Conservation (phyloP, 2,329 filamentous ascomycete species). For the Gaeumannomyces tritici region DNA sequence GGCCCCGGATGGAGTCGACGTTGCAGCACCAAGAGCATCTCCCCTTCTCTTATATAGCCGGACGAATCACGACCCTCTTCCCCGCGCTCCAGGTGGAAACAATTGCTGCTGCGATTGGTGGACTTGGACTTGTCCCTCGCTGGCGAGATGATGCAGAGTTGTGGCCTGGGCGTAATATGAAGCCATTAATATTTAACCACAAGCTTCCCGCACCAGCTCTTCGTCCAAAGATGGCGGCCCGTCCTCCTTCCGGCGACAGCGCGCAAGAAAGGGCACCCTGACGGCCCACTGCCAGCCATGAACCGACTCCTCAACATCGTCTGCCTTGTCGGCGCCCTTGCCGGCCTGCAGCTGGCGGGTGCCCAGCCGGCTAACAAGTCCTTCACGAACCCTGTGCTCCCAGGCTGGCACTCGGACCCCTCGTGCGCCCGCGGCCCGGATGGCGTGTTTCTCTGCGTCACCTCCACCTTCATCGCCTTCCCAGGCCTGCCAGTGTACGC, state of each 20-base stretch:
- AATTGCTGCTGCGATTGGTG: neutral
- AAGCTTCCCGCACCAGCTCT: neutral
- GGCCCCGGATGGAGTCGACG: neutral
- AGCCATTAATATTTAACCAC: neutral
- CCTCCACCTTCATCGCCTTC: constrained; percentile 42
- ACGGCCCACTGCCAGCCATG: neutral
- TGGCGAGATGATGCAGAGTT: neutral
- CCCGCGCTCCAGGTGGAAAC: neutral
- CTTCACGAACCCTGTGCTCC: constrained; percentile 39
- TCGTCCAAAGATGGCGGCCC: neutral
- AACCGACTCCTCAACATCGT: neutral
- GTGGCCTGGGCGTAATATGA: neutral
- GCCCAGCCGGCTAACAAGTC: constrained; percentile 18
- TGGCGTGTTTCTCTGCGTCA: constrained; percentile 40
- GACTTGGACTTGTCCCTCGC: neutral
- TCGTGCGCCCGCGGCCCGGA: constrained; percentile 22
- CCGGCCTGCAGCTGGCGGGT: neutral
- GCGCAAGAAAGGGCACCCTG: neutral
- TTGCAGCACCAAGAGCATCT: neutral
- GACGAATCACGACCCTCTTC: neutral
- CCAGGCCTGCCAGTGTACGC: constrained; percentile 43
- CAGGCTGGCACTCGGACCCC: constrained; percentile 47
- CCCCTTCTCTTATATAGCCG: neutral
- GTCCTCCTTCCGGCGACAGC: neutral
- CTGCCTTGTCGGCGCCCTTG: neutral